phyloP scores from a whole-genome alignment of 306 rosid genomes.

The Quercus aquifolioides region DNA sequence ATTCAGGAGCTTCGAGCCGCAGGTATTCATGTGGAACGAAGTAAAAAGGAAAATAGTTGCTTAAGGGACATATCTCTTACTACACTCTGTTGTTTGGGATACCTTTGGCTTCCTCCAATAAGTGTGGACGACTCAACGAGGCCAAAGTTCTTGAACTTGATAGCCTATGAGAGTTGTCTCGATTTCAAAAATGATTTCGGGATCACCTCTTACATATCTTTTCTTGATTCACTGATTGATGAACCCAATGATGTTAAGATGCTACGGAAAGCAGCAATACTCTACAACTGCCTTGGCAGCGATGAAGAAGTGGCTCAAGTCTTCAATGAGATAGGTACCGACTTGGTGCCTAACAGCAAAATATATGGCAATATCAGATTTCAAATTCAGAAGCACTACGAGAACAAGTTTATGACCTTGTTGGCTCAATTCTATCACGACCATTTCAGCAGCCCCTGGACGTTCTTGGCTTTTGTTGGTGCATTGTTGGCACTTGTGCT shows the following conservation, averaged over 20 bases:
- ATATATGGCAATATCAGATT: not conserved
- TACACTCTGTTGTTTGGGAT: no score
- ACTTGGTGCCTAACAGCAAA: slow-evolving; percentile 2
- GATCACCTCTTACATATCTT: not conserved
- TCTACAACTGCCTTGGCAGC: slow-evolving; percentile 13
- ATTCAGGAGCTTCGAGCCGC: slow-evolving; percentile 18
- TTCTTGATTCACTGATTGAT: slow-evolving; percentile 19
- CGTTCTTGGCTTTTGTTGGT: slow-evolving; percentile 4
- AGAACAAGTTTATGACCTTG: fast-evolving
- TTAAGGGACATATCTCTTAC: slow-evolving; percentile 2
- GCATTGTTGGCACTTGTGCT: not conserved
- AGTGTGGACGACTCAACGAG: slow-evolving; percentile 8
- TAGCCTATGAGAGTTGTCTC: slow-evolving; percentile 20
- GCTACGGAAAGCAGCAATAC: not conserved
- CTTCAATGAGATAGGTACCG: slow-evolving; percentile 11
- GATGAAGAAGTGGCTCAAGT: slow-evolving; percentile 19
- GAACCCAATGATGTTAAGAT: slow-evolving; percentile 2
- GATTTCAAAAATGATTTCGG: not conserved
- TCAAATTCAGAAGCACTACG: no score
- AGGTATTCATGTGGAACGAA: not conserved
- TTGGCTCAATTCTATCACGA: not conserved
- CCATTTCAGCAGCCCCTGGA: slow-evolving; percentile 36
- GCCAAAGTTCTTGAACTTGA: slow-evolving; percentile 13
- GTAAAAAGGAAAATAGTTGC: not conserved
- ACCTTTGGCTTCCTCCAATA: slow-evolving; percentile 1